These are phyloP conservation scores for Abrus precatorius DNA, from an alignment of 306 rosid species.

Conservation along the genomic window DNA sequence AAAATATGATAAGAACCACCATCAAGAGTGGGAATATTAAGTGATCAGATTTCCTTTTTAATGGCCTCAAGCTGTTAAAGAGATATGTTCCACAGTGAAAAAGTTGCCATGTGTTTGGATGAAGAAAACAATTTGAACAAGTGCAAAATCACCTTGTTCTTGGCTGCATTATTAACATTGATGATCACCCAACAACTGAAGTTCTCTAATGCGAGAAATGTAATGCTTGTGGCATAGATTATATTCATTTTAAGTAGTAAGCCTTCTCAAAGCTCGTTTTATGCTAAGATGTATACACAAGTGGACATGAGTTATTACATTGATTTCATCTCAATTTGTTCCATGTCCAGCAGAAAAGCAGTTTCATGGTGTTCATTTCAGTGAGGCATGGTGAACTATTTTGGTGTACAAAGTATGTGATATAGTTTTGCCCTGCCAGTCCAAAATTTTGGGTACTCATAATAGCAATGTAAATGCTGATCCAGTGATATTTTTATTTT, in stretches of 20 bases:
- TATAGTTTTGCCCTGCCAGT: slow-evolving; percentile 43
- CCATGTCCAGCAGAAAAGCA: slow-evolving; percentile 54
- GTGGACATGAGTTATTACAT: slow-evolving; percentile 18
- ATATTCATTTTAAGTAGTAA: slow-evolving; percentile 39
- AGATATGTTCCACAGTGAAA: slow-evolving; percentile 27
- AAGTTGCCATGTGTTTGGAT: slow-evolving; percentile 28
- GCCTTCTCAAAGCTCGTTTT: slow-evolving; percentile 6
- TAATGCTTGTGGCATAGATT: slow-evolving; percentile 34
- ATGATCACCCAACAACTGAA: slow-evolving; percentile 31
- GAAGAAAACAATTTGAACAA: slow-evolving; percentile 34
- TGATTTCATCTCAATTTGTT: slow-evolving; percentile 23
- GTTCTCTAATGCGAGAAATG: slow-evolving; percentile 37
- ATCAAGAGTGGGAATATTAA: slow-evolving; percentile 61
- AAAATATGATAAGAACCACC: slow-evolving; percentile 54
- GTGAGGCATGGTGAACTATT: slow-evolving; percentile 46
- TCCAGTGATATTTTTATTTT: slow-evolving; percentile 4
- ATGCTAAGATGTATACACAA: slow-evolving; percentile 15
- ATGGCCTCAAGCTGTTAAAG: slow-evolving; percentile 39
- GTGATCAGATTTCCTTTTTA: slow-evolving; percentile 21
- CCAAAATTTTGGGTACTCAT: slow-evolving; percentile 42
- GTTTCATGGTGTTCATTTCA: slow-evolving; percentile 40
- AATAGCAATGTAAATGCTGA: slow-evolving; percentile 58
- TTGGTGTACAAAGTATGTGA: slow-evolving; percentile 49
- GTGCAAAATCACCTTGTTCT: slow-evolving; percentile 42
- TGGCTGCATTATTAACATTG: slow-evolving; percentile 27